Evolutionary conservation across 306 rosid genomes (phyloP), one percentile per base, ranked within the genome.

Genomic region (Pueraria montana): DNA sequence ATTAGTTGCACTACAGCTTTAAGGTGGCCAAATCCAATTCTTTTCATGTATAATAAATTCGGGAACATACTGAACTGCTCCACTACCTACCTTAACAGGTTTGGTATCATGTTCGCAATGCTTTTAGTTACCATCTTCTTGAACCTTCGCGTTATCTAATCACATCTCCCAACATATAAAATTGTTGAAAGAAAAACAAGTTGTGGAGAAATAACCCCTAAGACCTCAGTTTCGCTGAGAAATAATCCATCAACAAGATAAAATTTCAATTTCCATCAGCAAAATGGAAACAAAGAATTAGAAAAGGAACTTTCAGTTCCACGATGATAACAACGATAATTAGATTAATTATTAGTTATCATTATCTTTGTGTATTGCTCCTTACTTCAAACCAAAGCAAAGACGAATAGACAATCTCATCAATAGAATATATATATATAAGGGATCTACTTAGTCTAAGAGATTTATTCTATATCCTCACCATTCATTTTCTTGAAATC

Each of bases 321-420:
- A 26, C 6, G 16, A 24, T 64, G 17, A 61, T 49, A 50, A 1
- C 26, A 61, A 24, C 46, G 30, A 34, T 58, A 61, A 4, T 36
- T 70, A 34, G 2, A 63, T 63, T 27, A 45, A 62, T 48, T 63
- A 50, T 73, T 49, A 49, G 4, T 32, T 73, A 74, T 82, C 63
- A 72, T 72, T 48, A 34, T 72, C 12, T 34, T 1, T 66, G 11
- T 1, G 24, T 2, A 9, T 8, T 50, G 38, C 20, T 1, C 32
- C 70, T 63, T 27, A 48, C 84, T 74, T 84, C 3, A 55, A 55
- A 79, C 17, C 77, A 32, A 79, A 65, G 65, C 53, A 79, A 84
- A 74, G 77, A 38, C 11, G 0, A 38, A 8, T 38, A 8, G 11
- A 38, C 43, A 38, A 38, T 8, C 43, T 38, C 10, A 8, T 38